Evolutionary conservation across 768 basidiomycete species (phyloP).

Genomic region (Coprinopsis sp.): DNA sequence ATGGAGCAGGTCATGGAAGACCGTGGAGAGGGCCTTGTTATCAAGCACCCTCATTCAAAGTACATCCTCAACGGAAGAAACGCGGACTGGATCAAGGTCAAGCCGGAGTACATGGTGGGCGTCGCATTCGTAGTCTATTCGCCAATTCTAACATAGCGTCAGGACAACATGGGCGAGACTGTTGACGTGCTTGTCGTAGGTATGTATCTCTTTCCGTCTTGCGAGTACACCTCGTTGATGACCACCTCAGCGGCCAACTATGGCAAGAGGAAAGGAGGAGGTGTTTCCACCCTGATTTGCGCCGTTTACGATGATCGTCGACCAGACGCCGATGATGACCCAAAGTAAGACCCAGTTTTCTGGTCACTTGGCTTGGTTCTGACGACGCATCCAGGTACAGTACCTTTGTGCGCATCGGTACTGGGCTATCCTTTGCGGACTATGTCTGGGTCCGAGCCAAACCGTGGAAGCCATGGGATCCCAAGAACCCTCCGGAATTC

Average conservation of each 20-base stretch:
- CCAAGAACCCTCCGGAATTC: conserved; percentile 69
- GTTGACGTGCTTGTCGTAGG: conserved; percentile 90
- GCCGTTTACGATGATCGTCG: conserved; percentile 79
- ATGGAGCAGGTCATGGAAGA: conserved; percentile 82
- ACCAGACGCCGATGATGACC: conserved; percentile 49
- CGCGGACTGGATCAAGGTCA: conserved; percentile 93
- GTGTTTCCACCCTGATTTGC: conserved; percentile 85
- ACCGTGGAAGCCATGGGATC: conserved; percentile 80
- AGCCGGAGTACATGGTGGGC: conserved; percentile 81
- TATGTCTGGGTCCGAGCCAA: conserved; percentile 80
- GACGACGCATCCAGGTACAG: conserved; percentile 57
- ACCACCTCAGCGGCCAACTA: conserved; percentile 73
- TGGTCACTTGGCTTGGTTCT: not conserved
- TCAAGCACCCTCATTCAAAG: conserved; percentile 78
- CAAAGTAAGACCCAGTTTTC: conserved; percentile 41
- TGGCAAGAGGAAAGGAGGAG: conserved; percentile 80
- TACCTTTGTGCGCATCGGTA: conserved; percentile 85
- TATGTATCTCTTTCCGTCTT: conserved; percentile 18
- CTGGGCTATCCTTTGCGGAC: conserved; percentile 81
- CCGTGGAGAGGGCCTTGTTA: conserved; percentile 89
- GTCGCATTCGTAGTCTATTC: not conserved
- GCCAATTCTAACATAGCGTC: not conserved
- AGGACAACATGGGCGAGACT: conserved; percentile 92
- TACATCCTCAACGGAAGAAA: conserved; percentile 87
- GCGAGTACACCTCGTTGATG: not conserved